Percentiles rank a stretch among this genome's conserved stretches.
Conservation (phyloP, 2,329 filamentous ascomycete genomes). For the Lachnellula occidentalis region DNA sequence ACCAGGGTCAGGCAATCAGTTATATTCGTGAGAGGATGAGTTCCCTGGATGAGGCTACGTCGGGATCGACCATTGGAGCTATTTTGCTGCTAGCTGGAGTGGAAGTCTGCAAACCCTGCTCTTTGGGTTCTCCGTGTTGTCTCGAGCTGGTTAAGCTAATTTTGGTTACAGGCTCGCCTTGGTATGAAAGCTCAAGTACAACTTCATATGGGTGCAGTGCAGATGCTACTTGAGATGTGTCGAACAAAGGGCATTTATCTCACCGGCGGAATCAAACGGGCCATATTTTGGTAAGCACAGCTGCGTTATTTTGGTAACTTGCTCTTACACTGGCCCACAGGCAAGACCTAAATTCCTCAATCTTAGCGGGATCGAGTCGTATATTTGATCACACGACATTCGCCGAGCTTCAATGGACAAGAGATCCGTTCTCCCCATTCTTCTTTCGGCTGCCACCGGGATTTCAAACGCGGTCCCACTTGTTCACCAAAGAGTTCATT, state of each 20-base stretch:
- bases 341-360: constrained; percentile 39
- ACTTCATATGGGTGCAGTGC: constrained; percentile 38
- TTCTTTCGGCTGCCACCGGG: constrained; percentile 33
- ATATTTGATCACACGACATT: constrained; percentile 39
- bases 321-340: constrained; percentile 23
- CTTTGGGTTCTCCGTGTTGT: background rate
- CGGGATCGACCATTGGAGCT: constrained; percentile 36
- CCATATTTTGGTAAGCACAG: constrained; percentile 38
- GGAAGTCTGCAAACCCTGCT: constrained; percentile 31
- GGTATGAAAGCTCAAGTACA: constrained; percentile 35
- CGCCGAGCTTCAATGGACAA: constrained; percentile 36
- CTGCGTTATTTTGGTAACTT: background rate
- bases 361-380: constrained; percentile 36
- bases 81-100: constrained; percentile 39
- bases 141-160: constrained; percentile 5
- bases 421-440: constrained; percentile 30
- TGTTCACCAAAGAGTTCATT: constrained; percentile 31
- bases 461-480: constrained; percentile 24
- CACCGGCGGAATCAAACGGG: constrained; percentile 38
- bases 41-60: constrained; percentile 24
- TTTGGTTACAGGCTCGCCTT: constrained; percentile 33
- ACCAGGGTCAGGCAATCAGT: constrained; percentile 32
- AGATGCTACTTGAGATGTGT: constrained; percentile 33
- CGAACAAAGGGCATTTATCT: constrained; percentile 27
- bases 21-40: constrained; percentile 34